Conservation (phyloP, 345 rosid genomes). For the Ricinus communis region DNA sequence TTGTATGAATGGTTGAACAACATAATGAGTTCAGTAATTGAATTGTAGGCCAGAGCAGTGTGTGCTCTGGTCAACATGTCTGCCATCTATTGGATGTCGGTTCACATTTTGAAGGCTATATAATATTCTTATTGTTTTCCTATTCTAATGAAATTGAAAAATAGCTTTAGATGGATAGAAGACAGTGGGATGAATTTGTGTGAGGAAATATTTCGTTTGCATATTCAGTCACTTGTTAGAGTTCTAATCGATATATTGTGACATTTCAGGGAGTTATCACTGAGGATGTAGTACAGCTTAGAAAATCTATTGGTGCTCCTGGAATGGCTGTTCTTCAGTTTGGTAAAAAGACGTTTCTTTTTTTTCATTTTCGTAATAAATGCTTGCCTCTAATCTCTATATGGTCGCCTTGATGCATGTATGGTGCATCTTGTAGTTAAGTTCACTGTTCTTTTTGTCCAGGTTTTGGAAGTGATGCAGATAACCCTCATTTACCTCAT, state of each 20-base stretch:
- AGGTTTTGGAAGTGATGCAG: conserved; percentile 84
- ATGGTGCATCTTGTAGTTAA: neutral
- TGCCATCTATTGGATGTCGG: neutral
- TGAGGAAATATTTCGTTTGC: neutral
- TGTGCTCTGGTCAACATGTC: neutral
- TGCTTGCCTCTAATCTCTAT: neutral
- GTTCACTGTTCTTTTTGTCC: conserved; percentile 18
- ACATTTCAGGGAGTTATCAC: conserved; percentile 84
- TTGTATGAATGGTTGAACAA: neutral
- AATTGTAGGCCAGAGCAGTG: neutral
- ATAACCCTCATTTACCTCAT: conserved; percentile 92
- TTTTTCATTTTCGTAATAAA: neutral
- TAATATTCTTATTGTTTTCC: neutral
- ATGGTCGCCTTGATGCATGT: conserved; percentile 8
- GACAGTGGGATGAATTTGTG: neutral
- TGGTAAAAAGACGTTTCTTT: conserved; percentile 44
- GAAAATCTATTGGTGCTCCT: conserved; percentile 91
- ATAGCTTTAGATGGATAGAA: neutral
- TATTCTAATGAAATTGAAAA: neutral
- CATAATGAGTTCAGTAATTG: neutral
- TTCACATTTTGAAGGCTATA: neutral
- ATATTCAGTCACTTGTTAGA: neutral
- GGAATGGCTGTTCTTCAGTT: conserved; percentile 99
- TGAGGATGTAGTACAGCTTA: conserved; percentile 78
- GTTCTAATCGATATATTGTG: conserved; percentile 7